Base-by-base conservation (phyloP, 805 yeast species). In the Yarrowia sp. region DNA sequence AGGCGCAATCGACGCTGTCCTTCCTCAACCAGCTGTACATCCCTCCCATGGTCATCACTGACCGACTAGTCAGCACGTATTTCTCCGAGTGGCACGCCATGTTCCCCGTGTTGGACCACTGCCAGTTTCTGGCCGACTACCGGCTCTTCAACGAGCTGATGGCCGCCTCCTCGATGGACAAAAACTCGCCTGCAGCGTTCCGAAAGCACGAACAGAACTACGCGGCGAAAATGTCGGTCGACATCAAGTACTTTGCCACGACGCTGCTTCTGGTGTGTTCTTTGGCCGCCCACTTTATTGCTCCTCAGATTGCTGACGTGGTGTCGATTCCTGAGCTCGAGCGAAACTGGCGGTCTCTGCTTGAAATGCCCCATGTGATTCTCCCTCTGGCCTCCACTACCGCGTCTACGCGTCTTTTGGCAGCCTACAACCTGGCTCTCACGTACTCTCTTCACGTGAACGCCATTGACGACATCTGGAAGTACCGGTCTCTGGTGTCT, bases 21-120 rank as follows among this genome's bases (percentile, higher is more conserved):
- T 24, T 46, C 15, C 44, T 65, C 15, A 50, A 60, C 44, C 39
- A 72, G 34, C 70, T 74, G 19, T 60, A 71, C 30, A 72, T 86
- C 33, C 86, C 86, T 3, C 79, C 87, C 24, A 82, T 88, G 67
- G 75, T 85, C 30, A 85, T 86, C 68, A 76, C 91, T 68, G 97
- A 92, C 76, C 86, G 86, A 33, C 81, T 90, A 38, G 83, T 90
- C 19, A 83, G 89, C 0, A 75, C 86, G 3, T 92, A 84, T 74
- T 92, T 91, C 77, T 87, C 86, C 70, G 88, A 89, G 68, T 92
- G 97, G 96, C 88, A 90, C 36, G 81, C 84, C 33, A 77, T 86
- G 6, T 80, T 88, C 24, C 96, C 97, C 0, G 81, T 91, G 15
- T 74, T 92, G 66, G 91, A 90, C 75, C 86, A 86, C 70, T 84